Evolutionary conservation across 2,329 filamentous ascomycete genomes (phyloP).

Genomic region (Penicillium psychrosexuale): DNA sequence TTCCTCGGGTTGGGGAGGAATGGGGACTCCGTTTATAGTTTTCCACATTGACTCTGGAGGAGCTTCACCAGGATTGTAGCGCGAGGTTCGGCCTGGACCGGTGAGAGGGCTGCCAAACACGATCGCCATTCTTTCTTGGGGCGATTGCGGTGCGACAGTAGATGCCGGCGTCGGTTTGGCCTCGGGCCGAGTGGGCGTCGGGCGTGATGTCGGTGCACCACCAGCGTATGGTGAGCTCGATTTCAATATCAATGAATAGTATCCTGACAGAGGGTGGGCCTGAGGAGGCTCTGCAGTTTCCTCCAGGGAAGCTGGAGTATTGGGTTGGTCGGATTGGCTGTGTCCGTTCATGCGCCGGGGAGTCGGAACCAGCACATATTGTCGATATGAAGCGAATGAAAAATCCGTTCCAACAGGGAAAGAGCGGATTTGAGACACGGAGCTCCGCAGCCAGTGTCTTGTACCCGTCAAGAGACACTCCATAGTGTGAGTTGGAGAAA

Average conservation of each 20-base stretch:
- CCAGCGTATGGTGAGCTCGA: constrained; percentile 26
- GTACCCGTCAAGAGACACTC: constrained; percentile 23
- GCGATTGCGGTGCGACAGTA: constrained; percentile 26
- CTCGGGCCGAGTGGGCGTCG: constrained; percentile 14
- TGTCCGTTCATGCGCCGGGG: constrained; percentile 22
- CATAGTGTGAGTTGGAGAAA: constrained; percentile 23
- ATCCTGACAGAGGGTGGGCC: constrained; percentile 43
- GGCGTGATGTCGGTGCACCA: constrained; percentile 18
- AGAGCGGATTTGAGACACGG: not conserved
- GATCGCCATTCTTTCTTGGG: constrained; percentile 57
- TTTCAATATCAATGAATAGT: constrained; percentile 44
- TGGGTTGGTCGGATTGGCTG: constrained; percentile 1
- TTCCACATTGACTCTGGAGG: constrained; percentile 56
- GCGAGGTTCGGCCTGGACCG: constrained; percentile 65
- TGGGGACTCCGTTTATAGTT: constrained; percentile 69
- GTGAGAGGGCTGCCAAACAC: constrained; percentile 79
- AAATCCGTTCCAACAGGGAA: not conserved
- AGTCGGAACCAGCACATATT: constrained; percentile 21
- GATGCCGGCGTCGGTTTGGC: constrained; percentile 18
- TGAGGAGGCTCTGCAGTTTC: constrained; percentile 26
- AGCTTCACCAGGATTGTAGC: constrained; percentile 53
- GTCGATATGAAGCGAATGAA: constrained; percentile 8
- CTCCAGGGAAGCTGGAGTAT: constrained; percentile 6
- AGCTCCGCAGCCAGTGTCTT: constrained; percentile 18
- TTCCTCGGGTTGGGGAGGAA: constrained; percentile 81